phyloP scores from a whole-genome alignment of 2,329 filamentous ascomycete genomes.

The Fusarium zealandicum region DNA sequence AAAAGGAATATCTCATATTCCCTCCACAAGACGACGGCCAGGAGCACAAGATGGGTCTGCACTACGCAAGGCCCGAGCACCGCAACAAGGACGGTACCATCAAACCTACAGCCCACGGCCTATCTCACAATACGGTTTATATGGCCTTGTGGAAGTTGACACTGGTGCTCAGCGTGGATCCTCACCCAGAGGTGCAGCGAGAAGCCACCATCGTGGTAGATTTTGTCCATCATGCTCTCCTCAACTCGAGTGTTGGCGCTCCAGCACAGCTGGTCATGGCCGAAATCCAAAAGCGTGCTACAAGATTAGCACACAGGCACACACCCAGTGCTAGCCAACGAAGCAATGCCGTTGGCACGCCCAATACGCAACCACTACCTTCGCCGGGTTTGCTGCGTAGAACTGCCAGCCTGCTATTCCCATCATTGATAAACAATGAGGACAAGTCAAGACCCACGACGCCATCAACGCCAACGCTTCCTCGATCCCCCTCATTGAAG shows the following conservation, averaged over 20 bases:
- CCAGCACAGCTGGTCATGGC: constrained; percentile 76
- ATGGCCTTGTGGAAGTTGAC: constrained; percentile 94
- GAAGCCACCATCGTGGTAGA: constrained; percentile 88
- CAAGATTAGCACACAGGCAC: constrained; percentile 55
- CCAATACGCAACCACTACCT: constrained; percentile 54
- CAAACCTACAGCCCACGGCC: constrained; percentile 62
- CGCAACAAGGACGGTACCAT: constrained; percentile 65
- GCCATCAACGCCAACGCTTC: constrained; percentile 40
- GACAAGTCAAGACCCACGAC: constrained; percentile 50
- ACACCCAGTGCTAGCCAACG: constrained; percentile 53
- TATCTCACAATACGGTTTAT: constrained; percentile 89
- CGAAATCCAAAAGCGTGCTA: constrained; percentile 67
- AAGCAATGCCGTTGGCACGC: constrained; percentile 49
- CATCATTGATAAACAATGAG: constrained; percentile 62
- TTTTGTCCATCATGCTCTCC: constrained; percentile 78
- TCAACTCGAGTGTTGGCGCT: constrained; percentile 77
- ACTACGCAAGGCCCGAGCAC: constrained; percentile 64
- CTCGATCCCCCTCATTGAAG: constrained; percentile 46
- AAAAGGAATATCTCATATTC: constrained; percentile 72
- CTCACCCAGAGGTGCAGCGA: constrained; percentile 89
- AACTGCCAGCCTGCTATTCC: constrained; percentile 70
- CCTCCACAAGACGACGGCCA: constrained; percentile 63
- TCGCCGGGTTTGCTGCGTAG: constrained; percentile 67
- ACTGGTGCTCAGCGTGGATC: constrained; percentile 88
- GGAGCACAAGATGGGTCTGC: constrained; percentile 68